Percentiles rank a stretch among this genome's conserved stretches.
Evolutionary conservation across 2,329 filamentous ascomycete species (phyloP).

Genomic region (Colletotrichum nymphaeae): DNA sequence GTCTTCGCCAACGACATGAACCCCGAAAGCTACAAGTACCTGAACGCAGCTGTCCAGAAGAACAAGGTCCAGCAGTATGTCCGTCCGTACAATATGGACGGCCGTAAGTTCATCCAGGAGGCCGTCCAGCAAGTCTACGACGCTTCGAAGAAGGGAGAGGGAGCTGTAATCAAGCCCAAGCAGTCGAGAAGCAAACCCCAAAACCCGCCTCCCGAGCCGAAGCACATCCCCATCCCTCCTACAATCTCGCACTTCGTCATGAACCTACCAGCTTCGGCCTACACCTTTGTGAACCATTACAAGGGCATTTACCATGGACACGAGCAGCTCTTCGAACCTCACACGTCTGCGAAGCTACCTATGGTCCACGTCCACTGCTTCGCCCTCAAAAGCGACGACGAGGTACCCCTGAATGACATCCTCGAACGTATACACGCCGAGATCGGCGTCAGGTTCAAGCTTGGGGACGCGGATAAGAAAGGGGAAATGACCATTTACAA

Average conservation of each 20-base stretch:
- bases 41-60: constrained; percentile 74
- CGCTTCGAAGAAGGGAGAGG: constrained; percentile 62
- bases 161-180: constrained; percentile 64
- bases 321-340: constrained; percentile 72
- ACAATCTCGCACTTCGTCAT: constrained; percentile 96
- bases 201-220: constrained; percentile 48
- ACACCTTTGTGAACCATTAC: constrained; percentile 82
- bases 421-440: constrained; percentile 53
- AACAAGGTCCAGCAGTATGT: constrained; percentile 87
- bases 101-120: constrained; percentile 80
- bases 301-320: constrained; percentile 82
- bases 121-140: constrained; percentile 71
- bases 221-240: constrained; percentile 69
- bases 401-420: constrained; percentile 68
- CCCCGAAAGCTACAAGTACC: constrained; percentile 82
- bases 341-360: constrained; percentile 73
- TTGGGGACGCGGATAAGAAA: constrained; percentile 58
- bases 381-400: constrained; percentile 82
- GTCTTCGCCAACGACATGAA: constrained; percentile 99
- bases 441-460: constrained; percentile 52
- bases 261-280: constrained; percentile 93
- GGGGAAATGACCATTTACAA: constrained; percentile 69
- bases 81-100: constrained; percentile 83
- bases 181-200: constrained; percentile 50
- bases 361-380: constrained; percentile 97